These are phyloP conservation scores for Penicillium maclennaniae DNA, from an alignment of 495 filamentous ascomycete species.

Conservation along the genomic window DNA sequence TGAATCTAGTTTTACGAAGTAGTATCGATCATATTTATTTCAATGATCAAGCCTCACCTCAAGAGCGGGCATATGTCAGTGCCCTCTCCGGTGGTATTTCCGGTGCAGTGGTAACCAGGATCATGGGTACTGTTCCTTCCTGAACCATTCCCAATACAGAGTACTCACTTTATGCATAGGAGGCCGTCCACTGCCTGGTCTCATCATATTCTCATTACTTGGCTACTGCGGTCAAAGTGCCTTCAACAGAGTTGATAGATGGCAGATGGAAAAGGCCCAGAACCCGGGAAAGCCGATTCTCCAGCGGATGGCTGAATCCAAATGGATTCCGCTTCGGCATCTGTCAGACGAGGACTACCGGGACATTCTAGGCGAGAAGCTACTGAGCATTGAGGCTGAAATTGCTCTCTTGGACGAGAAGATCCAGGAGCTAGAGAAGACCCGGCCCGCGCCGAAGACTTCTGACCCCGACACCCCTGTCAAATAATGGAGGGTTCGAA, in stretches of 20 bases:
- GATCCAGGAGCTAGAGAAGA: constrained; percentile 53
- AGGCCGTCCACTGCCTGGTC: constrained; percentile 53
- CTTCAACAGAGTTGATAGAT: constrained; percentile 53
- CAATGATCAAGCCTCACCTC: constrained; percentile 45
- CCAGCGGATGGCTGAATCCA: constrained; percentile 55
- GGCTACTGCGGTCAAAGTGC: constrained; percentile 57
- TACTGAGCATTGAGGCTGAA: constrained; percentile 76
- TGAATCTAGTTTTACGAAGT: constrained; percentile 35
- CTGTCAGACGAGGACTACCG: constrained; percentile 79
- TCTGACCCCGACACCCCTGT: constrained; percentile 1
- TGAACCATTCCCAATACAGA: background rate
- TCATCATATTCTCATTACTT: constrained; percentile 59
- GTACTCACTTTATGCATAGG: constrained; percentile 21
- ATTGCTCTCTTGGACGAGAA: constrained; percentile 83
- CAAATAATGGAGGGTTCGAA: constrained; percentile 1
- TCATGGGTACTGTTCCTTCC: constrained; percentile 51
- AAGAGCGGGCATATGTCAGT: constrained; percentile 59
- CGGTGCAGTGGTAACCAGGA: constrained; percentile 57
- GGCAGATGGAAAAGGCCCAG: constrained; percentile 38
- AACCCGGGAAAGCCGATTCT: constrained; percentile 38
- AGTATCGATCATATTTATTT: constrained; percentile 39
- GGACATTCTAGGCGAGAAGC: constrained; percentile 67
- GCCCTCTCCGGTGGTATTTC: constrained; percentile 64
- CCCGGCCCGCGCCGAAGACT: constrained; percentile 14
- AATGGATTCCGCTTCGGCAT: constrained; percentile 76